These are phyloP conservation scores for Fusarium domesticum DNA, from an alignment of 2,329 filamentous ascomycete genomes.

Conservation along the genomic window DNA sequence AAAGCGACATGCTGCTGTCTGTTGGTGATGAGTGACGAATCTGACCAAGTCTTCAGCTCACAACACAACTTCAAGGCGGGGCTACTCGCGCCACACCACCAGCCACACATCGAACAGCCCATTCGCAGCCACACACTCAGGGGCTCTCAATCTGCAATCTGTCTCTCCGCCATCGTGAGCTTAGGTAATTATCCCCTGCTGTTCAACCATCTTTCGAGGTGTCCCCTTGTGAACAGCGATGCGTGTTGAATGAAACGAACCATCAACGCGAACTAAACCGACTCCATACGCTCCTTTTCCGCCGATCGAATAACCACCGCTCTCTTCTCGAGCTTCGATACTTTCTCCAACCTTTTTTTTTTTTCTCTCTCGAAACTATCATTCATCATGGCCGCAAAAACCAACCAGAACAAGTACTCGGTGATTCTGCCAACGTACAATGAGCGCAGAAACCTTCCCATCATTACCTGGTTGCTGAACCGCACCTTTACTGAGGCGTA, in stretches of 20 bases:
- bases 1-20: too few relatives aligned
- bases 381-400: conserved; percentile 45
- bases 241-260: conserved; percentile 19
- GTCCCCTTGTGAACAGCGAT: conserved; percentile 28
- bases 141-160: conserved; percentile 25
- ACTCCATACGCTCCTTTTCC: conserved; percentile 28
- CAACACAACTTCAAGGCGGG: not conserved
- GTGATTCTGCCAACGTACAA: conserved; percentile 98
- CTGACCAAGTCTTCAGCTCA: too few relatives aligned
- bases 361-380: conserved; percentile 2
- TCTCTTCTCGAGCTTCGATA: not conserved
- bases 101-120: conserved; percentile 12
- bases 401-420: conserved; percentile 81
- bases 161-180: conserved; percentile 18
- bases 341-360: not conserved
- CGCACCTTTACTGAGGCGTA: conserved; percentile 88
- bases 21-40: too few relatives aligned
- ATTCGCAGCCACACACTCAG: conserved; percentile 14
- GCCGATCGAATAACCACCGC: conserved; percentile 5
- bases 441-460: conserved; percentile 93
- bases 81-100: conserved; percentile 1
- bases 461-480: conserved; percentile 91
- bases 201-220: conserved; percentile 20
- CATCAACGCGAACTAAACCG: conserved; percentile 22
- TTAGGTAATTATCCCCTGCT: conserved; percentile 19